Base-by-base conservation (phyloP, 306 rosid species). In the Clitoria ternatea region DNA sequence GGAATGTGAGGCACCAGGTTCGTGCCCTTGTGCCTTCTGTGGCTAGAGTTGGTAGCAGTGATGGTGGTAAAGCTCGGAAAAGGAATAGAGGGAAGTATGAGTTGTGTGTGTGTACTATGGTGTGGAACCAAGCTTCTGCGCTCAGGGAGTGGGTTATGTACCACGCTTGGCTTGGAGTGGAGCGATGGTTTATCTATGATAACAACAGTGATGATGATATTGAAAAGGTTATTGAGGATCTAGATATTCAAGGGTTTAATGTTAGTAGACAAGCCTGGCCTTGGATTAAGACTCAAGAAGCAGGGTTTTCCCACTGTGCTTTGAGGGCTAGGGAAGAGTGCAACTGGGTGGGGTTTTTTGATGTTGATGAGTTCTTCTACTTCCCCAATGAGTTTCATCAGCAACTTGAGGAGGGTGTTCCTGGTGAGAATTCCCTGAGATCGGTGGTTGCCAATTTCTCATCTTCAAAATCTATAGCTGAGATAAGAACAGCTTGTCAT, bases 271-370 rank as follows among this genome's bases (percentile, higher is more conserved):
- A 72, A 13, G 78, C 75, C 49, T 95, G 99, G 99, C 99, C 99
- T 5, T 95, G 99, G 99, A 85, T 91, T 42, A 95, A 95, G 83
- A 83, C 96, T 18, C 99, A 95, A 60, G 99, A 95, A 74, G 96
- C 99, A 2, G 99, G 99, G 26, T 95, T 95, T 64, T 95, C 99
- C 9, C 96, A 91, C 64, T 95, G 99, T 47, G 96, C 92, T 29
- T 69, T 95, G 84, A 82, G 69, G 73, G 96, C 97, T 2, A 89
- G 89, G 64, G 84, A 86, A 18, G 96, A 95, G 32, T 95, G 99
- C 52, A 85, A 88, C 3, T 95, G 99, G 99, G 92, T 95, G 2
- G 96, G 96, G 3, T 95, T 89, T 83, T 95, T 91, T 70, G 99
- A 95, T 59, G 96, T 89, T 20, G 99, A 95, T 4, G 99, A 95